Percentiles rank a stretch among this genome's conserved stretches.
Conservation (phyloP, 1,284 basidiomycete genomes). For the Inonotus obliquus region DNA sequence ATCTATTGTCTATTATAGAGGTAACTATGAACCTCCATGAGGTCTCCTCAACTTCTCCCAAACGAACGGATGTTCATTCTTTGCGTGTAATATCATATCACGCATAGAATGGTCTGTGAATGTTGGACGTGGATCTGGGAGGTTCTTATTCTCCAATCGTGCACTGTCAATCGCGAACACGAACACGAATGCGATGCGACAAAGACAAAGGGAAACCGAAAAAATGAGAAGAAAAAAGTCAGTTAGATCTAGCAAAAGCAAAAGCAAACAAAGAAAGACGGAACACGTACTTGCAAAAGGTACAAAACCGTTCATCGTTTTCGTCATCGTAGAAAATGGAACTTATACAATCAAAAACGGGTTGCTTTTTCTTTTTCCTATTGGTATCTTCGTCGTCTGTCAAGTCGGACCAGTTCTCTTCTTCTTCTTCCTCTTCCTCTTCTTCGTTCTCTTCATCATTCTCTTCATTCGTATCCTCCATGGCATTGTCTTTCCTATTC, state of each 20-base stretch:
- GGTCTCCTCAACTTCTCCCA: conserved; percentile 6
- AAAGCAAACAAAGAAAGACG: too few relatives aligned
- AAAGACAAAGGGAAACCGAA: too few relatives aligned
- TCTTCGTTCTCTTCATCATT: background rate
- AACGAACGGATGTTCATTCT: conserved; percentile 7
- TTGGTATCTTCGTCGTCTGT: conserved; percentile 13
- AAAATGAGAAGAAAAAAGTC: too few relatives aligned
- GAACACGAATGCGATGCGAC: background rate
- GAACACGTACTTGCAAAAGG: conserved; percentile 16
- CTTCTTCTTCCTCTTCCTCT: conserved; percentile 9
- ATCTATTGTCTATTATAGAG: too few relatives aligned
- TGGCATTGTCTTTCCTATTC: too few relatives aligned
- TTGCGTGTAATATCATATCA: conserved; percentile 9
- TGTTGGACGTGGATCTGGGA: background rate
- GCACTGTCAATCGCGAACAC: background rate
- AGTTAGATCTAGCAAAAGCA: too few relatives aligned
- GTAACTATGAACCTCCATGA: background rate
- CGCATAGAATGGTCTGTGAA: conserved; percentile 15
- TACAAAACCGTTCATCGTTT: conserved; percentile 11
- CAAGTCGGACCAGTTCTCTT: conserved; percentile 12
- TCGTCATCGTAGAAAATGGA: conserved; percentile 13
- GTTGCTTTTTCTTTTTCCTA: background rate
- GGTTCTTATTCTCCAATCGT: conserved; percentile 4
- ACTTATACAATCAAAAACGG: conserved; percentile 13
- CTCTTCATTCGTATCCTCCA: too few relatives aligned